Base-by-base conservation (phyloP, 1,284 basidiomycete genomes). In the Tilletia walkeri region DNA sequence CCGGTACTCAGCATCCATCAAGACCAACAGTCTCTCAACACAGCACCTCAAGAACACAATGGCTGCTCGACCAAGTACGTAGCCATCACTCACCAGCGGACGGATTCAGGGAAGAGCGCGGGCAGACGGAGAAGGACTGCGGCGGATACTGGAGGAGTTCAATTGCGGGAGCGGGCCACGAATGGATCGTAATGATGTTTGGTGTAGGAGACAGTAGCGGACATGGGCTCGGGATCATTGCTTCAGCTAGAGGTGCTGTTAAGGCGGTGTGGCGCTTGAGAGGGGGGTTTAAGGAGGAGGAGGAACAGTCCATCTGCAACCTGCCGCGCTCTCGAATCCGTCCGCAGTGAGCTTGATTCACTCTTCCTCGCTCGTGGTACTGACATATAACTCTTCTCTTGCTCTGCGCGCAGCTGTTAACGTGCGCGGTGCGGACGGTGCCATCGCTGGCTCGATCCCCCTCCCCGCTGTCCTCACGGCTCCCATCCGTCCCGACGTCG, bases 401-500 rank as follows among this genome's bases (percentile, higher is more conserved):
- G 67, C 41, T 50, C 68, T 70, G 70, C 71, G 69, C 69, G 70
- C 72, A 67, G 73, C 82, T 76, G 81, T 83, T 67, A 81, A 80
- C 78, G 80, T 83, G 69, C 81, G 82, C 72, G 81, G 81, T 69
- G 75, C 76, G 72, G 80, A 83, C 73, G 82, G 82, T 93, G 90
- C 80, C 70, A 88, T 92, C 73, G 92, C 92, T 68, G 88, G 89
- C 86, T 95, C 94, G 71, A 89, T 96, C 74, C 91, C 94, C 73
- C 90, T 97, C 83, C 95, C 95, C 74, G 93, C 94, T 82, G 96
- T 99, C 85, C 89, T 99, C 85, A 95, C 94, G 84, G 96, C 95
- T 67, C 95, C 96, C 82, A 98, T 99, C 87, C 90, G 95, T 86
- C 90, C 95, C 84, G 95, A 99, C 89, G 94, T 99, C 76, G 95